Conservation (phyloP, 1,284 basidiomycete species). For the Cutaneotrichosporon dermatis region DNA sequence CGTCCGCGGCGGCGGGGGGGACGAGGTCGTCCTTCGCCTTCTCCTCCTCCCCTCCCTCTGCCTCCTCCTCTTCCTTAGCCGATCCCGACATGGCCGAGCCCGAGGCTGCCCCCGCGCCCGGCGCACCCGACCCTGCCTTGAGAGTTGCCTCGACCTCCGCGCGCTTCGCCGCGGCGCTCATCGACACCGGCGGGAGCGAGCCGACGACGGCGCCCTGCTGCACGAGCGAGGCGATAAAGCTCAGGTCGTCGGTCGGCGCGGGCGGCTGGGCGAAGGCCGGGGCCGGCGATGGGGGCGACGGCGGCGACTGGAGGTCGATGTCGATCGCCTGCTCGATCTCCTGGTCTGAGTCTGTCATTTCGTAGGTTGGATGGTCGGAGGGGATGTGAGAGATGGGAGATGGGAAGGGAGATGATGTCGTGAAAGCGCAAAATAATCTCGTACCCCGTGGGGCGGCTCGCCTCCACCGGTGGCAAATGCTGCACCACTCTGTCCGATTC, state of each 20-base stretch:
- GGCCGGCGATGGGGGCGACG: neutral
- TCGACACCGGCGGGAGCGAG: slow-evolving; percentile 28
- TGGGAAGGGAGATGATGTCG: no score
- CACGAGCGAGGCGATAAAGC: slow-evolving; percentile 43
- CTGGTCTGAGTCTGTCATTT: slow-evolving; percentile 8
- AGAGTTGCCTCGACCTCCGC: slow-evolving; percentile 23
- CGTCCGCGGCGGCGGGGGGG: neutral
- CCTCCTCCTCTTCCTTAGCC: slow-evolving; percentile 1
- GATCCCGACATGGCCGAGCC: no score
- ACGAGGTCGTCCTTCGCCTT: neutral
- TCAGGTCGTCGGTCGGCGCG: slow-evolving; percentile 37
- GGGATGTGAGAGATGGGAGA: neutral
- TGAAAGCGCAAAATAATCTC: no score
- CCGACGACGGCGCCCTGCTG: slow-evolving; percentile 39
- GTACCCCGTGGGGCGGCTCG: no score
- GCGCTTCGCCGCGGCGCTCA: slow-evolving; percentile 37
- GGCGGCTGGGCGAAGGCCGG: slow-evolving; percentile 10
- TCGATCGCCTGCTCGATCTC: slow-evolving; percentile 14
- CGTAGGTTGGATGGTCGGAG: neutral
- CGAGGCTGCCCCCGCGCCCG: no score
- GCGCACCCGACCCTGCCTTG: no score
- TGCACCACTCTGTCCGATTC: no score
- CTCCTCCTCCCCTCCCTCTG: slow-evolving; percentile 35
- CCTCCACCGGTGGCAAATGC: no score
- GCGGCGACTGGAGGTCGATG: neutral